Percentiles rank a stretch among this genome's conserved stretches.
These are phyloP conservation scores for Eucalyptus sp. DNA, from an alignment of 345 rosid genomes.

Conservation along the genomic window DNA sequence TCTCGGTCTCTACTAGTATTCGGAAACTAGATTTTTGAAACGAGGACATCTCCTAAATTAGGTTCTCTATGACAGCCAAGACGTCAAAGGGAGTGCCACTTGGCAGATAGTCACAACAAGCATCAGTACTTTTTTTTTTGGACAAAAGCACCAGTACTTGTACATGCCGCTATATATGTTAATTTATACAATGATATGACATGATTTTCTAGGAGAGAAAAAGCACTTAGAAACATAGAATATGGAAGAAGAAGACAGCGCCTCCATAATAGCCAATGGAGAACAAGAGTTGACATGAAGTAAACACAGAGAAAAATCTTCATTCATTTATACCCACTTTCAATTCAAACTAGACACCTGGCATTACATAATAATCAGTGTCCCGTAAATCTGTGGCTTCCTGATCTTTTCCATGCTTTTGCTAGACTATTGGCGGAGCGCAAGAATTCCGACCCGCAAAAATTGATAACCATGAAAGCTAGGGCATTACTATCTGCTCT, in stretches of 20 bases:
- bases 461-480: neutral
- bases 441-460: neutral
- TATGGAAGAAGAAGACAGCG: accelerated
- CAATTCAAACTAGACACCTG: neutral
- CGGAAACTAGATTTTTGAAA: too few relatives aligned
- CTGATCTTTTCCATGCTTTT: neutral
- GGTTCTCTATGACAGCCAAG: neutral
- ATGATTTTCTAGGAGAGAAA: neutral
- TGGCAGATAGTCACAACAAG: neutral
- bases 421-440: neutral
- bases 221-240: neutral
- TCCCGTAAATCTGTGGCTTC: neutral
- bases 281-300: neutral
- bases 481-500: neutral
- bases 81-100: neutral
- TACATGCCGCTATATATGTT: neutral
- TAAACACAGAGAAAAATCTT: neutral
- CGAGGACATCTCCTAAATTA: neutral
- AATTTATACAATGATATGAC: neutral
- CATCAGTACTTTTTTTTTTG: too few relatives aligned
- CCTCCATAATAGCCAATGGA: neutral
- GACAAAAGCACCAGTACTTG: neutral
- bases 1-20: accelerated
- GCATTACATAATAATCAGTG: neutral
- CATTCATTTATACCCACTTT: neutral